Evolutionary conservation across 129 eudicot genomes (phyloP).

Genomic region (Smallanthus sonchifolius): DNA sequence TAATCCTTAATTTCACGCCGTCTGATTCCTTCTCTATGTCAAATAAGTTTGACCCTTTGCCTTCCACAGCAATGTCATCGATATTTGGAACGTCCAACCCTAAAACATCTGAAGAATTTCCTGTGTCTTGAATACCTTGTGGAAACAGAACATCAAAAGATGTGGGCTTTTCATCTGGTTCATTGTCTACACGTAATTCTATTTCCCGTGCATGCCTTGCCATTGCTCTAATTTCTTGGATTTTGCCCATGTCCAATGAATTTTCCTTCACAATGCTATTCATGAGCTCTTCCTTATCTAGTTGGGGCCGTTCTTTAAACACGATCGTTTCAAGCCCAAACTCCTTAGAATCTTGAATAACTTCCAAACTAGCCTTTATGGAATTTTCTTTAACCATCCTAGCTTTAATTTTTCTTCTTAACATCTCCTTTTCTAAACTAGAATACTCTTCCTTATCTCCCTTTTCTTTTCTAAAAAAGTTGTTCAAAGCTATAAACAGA

Average conservation of each 20-base stretch:
- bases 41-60: slow-evolving; percentile 1
- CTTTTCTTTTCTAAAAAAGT: slow-evolving; percentile 22
- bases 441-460: slow-evolving; percentile 37
- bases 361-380: slow-evolving; percentile 53
- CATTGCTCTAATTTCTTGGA: slow-evolving; percentile 68
- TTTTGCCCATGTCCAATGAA: slow-evolving; percentile 35
- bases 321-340: slow-evolving; percentile 6
- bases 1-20: slow-evolving; percentile 43
- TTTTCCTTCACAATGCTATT: slow-evolving; percentile 52
- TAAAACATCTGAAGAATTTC: background rate
- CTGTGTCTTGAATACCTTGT: slow-evolving; percentile 12
- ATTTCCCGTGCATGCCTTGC: slow-evolving; percentile 73
- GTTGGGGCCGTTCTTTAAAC: slow-evolving; percentile 46
- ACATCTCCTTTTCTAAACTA: slow-evolving; percentile 70
- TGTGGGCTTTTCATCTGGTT: slow-evolving; percentile 11
- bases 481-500: slow-evolving; percentile 44
- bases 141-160: slow-evolving; percentile 23
- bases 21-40: slow-evolving; percentile 25
- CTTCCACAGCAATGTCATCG: slow-evolving; percentile 11
- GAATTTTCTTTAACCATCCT: slow-evolving; percentile 46
- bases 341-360: slow-evolving; percentile 39
- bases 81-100: slow-evolving; percentile 11
- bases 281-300: slow-evolving; percentile 57
- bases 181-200: slow-evolving; percentile 34
- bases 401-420: slow-evolving; percentile 80